These are phyloP conservation scores for Auricularia sp. DNA, from an alignment of 768 basidiomycete genomes.

Conservation along the genomic window DNA sequence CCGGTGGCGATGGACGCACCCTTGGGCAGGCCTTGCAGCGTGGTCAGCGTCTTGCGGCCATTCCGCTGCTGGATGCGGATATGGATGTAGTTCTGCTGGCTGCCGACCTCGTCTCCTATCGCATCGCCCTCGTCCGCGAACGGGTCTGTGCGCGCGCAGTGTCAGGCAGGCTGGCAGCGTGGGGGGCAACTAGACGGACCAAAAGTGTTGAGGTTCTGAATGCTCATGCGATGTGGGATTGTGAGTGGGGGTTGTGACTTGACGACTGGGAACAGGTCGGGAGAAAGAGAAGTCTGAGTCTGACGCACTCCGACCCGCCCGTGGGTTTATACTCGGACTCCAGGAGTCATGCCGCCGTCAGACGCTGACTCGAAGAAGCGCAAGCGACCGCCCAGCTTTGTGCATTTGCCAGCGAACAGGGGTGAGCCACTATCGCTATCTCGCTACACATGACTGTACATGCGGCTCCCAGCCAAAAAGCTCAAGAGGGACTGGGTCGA, in stretches of 20 bases:
- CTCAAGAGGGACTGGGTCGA: slow-evolving; percentile 76
- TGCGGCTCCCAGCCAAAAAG: slow-evolving; percentile 47
- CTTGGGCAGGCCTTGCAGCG: slow-evolving; percentile 89
- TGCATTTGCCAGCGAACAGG: slow-evolving; percentile 50
- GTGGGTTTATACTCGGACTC: not conserved
- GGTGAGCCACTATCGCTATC: slow-evolving; percentile 29
- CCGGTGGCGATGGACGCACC: slow-evolving; percentile 37
- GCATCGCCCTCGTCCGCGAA: slow-evolving; percentile 83
- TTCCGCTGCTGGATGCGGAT: slow-evolving; percentile 99
- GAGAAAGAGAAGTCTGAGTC: not conserved
- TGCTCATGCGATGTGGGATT: slow-evolving; percentile 61
- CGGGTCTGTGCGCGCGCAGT: slow-evolving; percentile 50
- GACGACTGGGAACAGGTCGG: not conserved
- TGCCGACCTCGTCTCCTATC: slow-evolving; percentile 70
- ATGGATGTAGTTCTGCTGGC: slow-evolving; percentile 78
- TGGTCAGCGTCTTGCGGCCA: slow-evolving; percentile 97
- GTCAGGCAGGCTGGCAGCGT: not conserved
- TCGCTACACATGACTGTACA: not conserved
- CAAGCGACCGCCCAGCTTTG: slow-evolving; percentile 62
- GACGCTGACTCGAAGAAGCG: slow-evolving; percentile 26
- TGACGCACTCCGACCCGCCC: not conserved
- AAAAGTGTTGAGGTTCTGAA: slow-evolving; percentile 80
- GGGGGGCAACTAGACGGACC: slow-evolving; percentile 34
- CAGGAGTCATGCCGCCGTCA: slow-evolving; percentile 13
- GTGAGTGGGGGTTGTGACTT: slow-evolving; percentile 32